phyloP scores from a whole-genome alignment of 2,329 filamentous ascomycete species.

The Neofusicoccum kwambonambiense region DNA sequence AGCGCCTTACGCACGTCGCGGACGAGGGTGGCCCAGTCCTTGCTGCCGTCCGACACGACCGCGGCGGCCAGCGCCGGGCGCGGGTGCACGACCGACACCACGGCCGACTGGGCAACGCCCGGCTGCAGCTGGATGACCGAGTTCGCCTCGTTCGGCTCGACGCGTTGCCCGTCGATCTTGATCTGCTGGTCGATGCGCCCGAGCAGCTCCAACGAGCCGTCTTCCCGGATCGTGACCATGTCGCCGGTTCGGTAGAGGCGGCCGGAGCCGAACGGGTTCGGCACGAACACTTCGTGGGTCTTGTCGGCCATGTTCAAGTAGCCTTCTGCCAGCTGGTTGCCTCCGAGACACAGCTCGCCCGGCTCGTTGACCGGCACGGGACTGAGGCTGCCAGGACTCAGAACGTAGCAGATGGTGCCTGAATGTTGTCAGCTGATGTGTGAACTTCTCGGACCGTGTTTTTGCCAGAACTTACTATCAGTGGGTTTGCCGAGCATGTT shows the following conservation, averaged over 20 bases:
- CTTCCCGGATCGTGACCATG: neutral
- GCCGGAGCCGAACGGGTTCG: conserved; percentile 20
- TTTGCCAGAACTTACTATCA: too few species aligned
- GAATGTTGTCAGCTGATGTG: too few species aligned
- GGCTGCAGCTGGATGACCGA: too few species aligned
- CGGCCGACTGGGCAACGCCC: too few species aligned
- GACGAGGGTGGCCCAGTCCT: too few species aligned
- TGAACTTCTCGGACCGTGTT: too few species aligned
- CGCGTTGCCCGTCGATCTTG: conserved; percentile 19
- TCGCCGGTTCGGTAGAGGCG: conserved; percentile 19
- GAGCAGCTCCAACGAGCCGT: conserved; percentile 17
- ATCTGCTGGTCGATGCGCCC: conserved; percentile 18
- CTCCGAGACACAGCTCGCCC: conserved; percentile 72
- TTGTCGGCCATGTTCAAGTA: conserved; percentile 20
- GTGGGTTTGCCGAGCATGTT: neutral
- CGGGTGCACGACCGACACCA: too few species aligned
- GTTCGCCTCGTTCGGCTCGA: conserved; percentile 15
- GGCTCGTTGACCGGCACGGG: conserved; percentile 16
- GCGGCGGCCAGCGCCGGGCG: too few species aligned
- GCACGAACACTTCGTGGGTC: conserved; percentile 3
- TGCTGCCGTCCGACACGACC: too few species aligned
- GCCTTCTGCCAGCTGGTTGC: neutral
- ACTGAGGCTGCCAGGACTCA: conserved; percentile 8
- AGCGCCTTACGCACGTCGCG: too few species aligned
- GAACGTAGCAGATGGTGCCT: conserved; percentile 16